Percentiles rank a stretch among this genome's conserved stretches.
Evolutionary conservation across 2,329 filamentous ascomycete species (phyloP).

Genomic region (Lasiodiplodia theobromae): DNA sequence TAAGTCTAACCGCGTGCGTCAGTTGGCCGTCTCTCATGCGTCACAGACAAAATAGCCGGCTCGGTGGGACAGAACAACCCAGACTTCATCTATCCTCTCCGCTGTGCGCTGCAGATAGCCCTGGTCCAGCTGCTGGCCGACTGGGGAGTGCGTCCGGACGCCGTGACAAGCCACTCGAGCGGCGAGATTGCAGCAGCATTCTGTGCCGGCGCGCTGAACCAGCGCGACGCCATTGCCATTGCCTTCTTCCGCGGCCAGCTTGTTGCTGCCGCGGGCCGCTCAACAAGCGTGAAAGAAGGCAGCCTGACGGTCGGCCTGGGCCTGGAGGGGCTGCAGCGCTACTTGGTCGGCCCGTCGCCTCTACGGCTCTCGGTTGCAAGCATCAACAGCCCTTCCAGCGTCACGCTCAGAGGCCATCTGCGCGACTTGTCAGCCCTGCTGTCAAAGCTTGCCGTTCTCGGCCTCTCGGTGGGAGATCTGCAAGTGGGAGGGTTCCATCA

Average conservation of each 20-base stretch:
- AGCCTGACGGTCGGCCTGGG: constrained; percentile 25
- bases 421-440: too few species aligned
- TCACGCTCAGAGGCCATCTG: too few species aligned
- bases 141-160: constrained; percentile 37
- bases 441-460: too few species aligned
- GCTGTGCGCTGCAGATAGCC: constrained; percentile 38
- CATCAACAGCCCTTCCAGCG: too few species aligned
- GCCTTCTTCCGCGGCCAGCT: constrained; percentile 35
- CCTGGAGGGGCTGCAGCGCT: not conserved
- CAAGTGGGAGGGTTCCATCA: too few species aligned
- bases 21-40: too few species aligned
- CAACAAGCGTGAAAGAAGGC: not conserved
- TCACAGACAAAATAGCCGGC: constrained; percentile 29
- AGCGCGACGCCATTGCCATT: constrained; percentile 37
- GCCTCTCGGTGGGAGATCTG: too few species aligned
- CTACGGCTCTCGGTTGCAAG: too few species aligned
- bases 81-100: constrained; percentile 34
- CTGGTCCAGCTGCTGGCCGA: constrained; percentile 37
- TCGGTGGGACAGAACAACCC: constrained; percentile 33
- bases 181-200: constrained; percentile 42
- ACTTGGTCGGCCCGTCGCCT: too few species aligned
- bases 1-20: constrained; percentile 35
- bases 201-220: constrained; percentile 32
- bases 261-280: not conserved
- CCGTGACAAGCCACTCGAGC: constrained; percentile 40